phyloP scores from a whole-genome alignment of 495 filamentous ascomycete genomes.

The Barbatosphaeria neglecta region DNA sequence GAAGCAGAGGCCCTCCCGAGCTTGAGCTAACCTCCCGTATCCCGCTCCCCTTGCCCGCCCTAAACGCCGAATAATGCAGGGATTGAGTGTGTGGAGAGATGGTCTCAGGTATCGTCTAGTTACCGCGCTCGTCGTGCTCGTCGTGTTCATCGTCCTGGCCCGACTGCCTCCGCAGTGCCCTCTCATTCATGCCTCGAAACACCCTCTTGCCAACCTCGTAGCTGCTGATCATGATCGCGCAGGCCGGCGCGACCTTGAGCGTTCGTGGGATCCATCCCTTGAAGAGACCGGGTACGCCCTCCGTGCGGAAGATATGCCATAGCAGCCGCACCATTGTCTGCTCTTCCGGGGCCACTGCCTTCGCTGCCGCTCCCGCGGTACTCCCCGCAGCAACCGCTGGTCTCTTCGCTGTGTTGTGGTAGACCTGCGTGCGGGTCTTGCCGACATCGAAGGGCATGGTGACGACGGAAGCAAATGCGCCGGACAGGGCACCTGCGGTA shows the following conservation, averaged over 20 bases:
- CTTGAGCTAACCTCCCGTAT: neutral
- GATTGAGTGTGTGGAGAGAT: neutral
- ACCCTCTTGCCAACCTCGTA: slow-evolving; percentile 93
- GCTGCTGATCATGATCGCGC: slow-evolving; percentile 98
- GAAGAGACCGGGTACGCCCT: slow-evolving; percentile 73
- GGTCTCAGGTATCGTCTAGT: neutral
- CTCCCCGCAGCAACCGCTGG: neutral
- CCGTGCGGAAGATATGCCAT: slow-evolving; percentile 74
- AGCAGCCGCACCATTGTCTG: slow-evolving; percentile 65
- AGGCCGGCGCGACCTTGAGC: slow-evolving; percentile 89
- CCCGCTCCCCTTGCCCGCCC: neutral
- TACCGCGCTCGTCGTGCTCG: neutral
- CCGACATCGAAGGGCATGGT: slow-evolving; percentile 97
- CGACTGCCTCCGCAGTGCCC: slow-evolving; percentile 17
- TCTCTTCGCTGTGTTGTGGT: slow-evolving; percentile 32
- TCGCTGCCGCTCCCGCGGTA: slow-evolving; percentile 8
- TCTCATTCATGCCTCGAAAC: slow-evolving; percentile 69
- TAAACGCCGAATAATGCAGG: neutral
- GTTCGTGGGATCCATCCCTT: slow-evolving; percentile 83
- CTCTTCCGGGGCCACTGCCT: slow-evolving; percentile 51
- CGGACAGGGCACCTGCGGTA: slow-evolving; percentile 68
- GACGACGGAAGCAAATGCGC: slow-evolving; percentile 73
- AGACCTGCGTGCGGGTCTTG: slow-evolving; percentile 86
- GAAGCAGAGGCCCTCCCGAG: too few species aligned
- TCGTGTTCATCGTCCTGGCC: neutral